Evolutionary conservation across 768 basidiomycete species (phyloP), one percentile per base, ranked within the genome.

Genomic region (Termitomyces sp.): DNA sequence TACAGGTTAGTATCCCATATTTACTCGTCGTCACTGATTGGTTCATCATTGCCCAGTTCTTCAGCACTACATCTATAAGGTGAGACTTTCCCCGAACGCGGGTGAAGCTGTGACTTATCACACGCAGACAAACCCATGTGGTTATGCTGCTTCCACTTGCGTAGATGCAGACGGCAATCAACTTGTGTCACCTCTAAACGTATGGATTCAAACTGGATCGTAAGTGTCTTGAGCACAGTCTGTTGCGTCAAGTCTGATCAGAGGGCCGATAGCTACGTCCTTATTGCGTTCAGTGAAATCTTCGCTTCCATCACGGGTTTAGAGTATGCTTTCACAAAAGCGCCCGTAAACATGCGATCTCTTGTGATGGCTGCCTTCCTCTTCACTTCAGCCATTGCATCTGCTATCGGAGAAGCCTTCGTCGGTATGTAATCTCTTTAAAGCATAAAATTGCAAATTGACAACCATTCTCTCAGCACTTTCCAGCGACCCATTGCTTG

Each of bases 321-420:
- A 59, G 90, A 93, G 69, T 92, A 92, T 65, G 90, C 90, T n/a
- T 93, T 87, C 74, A 90, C 87, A 29, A 92, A 93, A 71, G 90
- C 90, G 16, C 92, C 92, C 9, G 84, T 77, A 71, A 89, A 88
- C 72, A 94, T 94, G 92, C 82, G 85, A 24, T 90, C 88, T 37
- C 81, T 94, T 56, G 90, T 94, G 54, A 90, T 90, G 88, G 73
- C 82, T 39, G 60, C 84, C 28, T 86, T 82, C 73, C 69, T 87
- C 46, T 83, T 85, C 70, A 84, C 70, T 66, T 77, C 69, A n/a
- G 85, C 88, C 1, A 41, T 90, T 46, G 72, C 86, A 16, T 71
- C 83, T 26, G 85, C 86, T 31, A 56, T 90, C 47, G 82, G 82
- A 48, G 87, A 89, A 68, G 86, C 86, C 10, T 88, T 89, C 58